Base-by-base conservation (phyloP, 176 grass and related monocot species). In the Urochloa ruziziensis region DNA sequence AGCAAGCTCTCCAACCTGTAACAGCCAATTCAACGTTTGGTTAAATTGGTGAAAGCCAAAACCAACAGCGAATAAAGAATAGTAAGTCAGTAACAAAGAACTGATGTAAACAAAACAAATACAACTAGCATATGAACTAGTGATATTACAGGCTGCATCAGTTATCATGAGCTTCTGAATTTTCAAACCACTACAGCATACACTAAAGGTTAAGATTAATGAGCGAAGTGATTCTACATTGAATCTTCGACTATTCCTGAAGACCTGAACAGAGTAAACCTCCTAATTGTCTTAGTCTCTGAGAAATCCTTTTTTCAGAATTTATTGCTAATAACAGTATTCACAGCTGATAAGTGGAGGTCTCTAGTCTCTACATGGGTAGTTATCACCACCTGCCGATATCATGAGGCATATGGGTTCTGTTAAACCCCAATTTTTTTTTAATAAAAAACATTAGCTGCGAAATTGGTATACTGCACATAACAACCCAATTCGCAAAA, bases 1-100 rank as follows among this genome's bases (percentile, higher is more conserved):
- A 80, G 70, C 14, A 67, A 25, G 16, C 33, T 15, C 46, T 58
- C 75, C 64, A 52, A 44, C 24, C 75, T 88, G 87, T 51, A 77
- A 83, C 56, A 33, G 48, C n/a, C 24, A 85, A 29, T 39, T 74
- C 47, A 84, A 60, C 7, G 49, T 5, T 51, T 5, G 9, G 27
- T 56, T 84, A 25, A 32, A 62, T 49, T 35, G 11, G 1, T 4
- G 17, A 16, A 33, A 57, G 10, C 10, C 27, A 35, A 33, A 61
- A 57, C 32, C 17, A 59, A 35, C 6, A 73, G 37, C 70, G 64
- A 40, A 30, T 29, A 44, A 29, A 53, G 1, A 44, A 14, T 47
- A 28, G 53, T 56, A 56, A 19, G 18, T 7, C 17, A 23, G 7
- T 10, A 69, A 15, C 9, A 12, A 46, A 46, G 15, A n/a, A 60